Evolutionary conservation across 139 green algal species (phyloP).

Genomic region (Micromonas commoda): DNA sequence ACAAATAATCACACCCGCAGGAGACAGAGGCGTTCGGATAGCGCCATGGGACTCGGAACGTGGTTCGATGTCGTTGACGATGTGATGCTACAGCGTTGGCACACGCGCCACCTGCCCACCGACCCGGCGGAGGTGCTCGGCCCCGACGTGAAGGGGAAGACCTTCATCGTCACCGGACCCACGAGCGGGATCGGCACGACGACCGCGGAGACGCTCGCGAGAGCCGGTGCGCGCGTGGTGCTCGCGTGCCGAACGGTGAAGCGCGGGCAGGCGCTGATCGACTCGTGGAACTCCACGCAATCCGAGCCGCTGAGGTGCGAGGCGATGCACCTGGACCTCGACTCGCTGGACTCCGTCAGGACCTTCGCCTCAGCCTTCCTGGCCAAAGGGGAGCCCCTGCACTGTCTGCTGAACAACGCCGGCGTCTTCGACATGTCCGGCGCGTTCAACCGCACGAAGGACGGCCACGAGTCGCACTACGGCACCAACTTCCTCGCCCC

Average conservation of each 20-base stretch:
- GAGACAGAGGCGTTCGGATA: too few species aligned
- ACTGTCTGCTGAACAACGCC: slow-evolving; percentile 24
- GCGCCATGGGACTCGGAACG: background rate
- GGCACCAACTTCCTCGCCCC: slow-evolving; percentile 17
- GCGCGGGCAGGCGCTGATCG: background rate
- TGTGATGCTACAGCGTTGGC: background rate
- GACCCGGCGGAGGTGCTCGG: background rate
- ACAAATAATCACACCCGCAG: too few species aligned
- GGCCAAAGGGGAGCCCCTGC: background rate
- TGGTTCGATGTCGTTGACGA: background rate
- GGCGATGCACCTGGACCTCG: slow-evolving; percentile 21
- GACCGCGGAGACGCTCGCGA: slow-evolving; percentile 10
- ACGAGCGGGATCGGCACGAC: slow-evolving; percentile 20
- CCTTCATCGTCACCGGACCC: slow-evolving; percentile 21
- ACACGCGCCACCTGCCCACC: background rate
- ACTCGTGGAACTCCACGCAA: background rate
- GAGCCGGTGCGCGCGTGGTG: background rate
- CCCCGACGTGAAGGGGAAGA: background rate
- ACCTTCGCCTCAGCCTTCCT: background rate
- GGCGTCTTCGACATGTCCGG: slow-evolving; percentile 23
- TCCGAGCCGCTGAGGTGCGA: background rate
- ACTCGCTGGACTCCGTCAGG: background rate
- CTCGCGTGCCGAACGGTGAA: slow-evolving; percentile 14
- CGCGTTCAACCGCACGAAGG: background rate
- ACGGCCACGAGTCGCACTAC: slow-evolving; percentile 15